Evolutionary conservation across 2,329 filamentous ascomycete genomes (phyloP).

Genomic region (Ophiostoma triangulosporum): DNA sequence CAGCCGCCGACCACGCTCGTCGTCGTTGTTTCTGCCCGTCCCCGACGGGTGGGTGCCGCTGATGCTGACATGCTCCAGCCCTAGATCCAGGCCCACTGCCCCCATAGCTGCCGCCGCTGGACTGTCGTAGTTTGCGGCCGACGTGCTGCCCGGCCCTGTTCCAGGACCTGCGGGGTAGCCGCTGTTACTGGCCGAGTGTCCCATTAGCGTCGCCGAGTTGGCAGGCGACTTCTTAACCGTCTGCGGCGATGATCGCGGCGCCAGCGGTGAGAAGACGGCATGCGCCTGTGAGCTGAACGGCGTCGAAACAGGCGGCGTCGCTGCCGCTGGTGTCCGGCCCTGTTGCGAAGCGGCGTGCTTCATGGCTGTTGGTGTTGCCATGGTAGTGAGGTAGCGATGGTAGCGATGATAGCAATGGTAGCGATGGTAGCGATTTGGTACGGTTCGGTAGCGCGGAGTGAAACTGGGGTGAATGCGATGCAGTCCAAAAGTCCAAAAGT

Average conservation of each 20-base stretch:
- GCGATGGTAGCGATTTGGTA: too few relatives aligned
- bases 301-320: constrained; percentile 53
- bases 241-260: constrained; percentile 46
- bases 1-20: constrained; percentile 41
- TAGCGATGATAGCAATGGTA: too few relatives aligned
- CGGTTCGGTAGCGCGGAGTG: too few relatives aligned
- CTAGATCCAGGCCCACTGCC: constrained; percentile 39
- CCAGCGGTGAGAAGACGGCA: constrained; percentile 44
- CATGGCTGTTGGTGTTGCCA: constrained; percentile 38
- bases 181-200: constrained; percentile 24
- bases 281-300: constrained; percentile 46
- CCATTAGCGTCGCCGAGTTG: constrained; percentile 33
- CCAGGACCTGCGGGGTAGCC: constrained; percentile 4
- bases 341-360: constrained; percentile 37
- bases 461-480: neutral
- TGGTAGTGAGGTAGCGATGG: too few relatives aligned
- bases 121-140: constrained; percentile 47
- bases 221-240: constrained; percentile 52
- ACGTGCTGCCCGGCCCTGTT: constrained; percentile 17
- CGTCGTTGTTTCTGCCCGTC: constrained; percentile 27
- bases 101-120: constrained; percentile 50
- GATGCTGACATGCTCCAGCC: constrained; percentile 36
- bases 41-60: constrained; percentile 22
- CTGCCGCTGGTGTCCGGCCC: constrained; percentile 37
- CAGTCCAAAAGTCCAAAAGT: neutral